Percentiles rank a stretch among this genome's conserved stretches.
These are phyloP conservation scores for Epichloe brachyelytri DNA, from an alignment of 2,329 filamentous ascomycete genomes.

Conservation along the genomic window DNA sequence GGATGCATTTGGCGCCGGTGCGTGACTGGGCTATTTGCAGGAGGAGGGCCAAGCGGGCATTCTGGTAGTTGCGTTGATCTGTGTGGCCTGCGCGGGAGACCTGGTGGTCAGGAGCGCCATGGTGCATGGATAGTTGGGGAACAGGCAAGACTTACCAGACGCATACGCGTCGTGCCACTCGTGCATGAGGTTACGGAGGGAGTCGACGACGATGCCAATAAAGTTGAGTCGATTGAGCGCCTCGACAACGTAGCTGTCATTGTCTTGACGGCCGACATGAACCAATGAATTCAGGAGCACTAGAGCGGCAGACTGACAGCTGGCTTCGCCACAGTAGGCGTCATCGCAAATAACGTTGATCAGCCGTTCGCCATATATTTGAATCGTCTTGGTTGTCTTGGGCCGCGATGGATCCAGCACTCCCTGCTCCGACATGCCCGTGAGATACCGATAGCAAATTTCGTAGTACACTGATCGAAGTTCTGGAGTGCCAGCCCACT, in stretches of 20 bases:
- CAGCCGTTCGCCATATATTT: conserved; percentile 58
- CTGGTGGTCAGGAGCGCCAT: neutral
- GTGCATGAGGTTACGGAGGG: conserved; percentile 61
- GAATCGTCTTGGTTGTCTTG: conserved; percentile 61
- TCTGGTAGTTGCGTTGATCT: conserved; percentile 37
- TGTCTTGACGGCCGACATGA: conserved; percentile 57
- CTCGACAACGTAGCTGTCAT: conserved; percentile 64
- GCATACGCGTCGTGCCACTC: conserved; percentile 52
- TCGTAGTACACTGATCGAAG: conserved; percentile 81
- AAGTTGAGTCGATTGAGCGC: conserved; percentile 79
- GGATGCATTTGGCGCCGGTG: conserved; percentile 71
- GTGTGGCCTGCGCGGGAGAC: conserved; percentile 21
- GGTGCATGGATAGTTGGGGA: neutral
- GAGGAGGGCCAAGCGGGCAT: conserved; percentile 71
- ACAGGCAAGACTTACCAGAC: conserved; percentile 31
- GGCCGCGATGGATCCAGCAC: conserved; percentile 33
- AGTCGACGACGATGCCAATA: conserved; percentile 78
- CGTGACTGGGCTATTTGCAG: conserved; percentile 74
- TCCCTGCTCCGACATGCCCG: conserved; percentile 48
- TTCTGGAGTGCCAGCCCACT: conserved; percentile 55
- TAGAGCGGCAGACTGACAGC: conserved; percentile 73
- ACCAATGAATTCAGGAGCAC: conserved; percentile 72
- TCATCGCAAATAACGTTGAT: conserved; percentile 87
- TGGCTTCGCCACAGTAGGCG: conserved; percentile 70
- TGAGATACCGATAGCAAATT: conserved; percentile 78